Percentiles rank a stretch among this genome's conserved stretches.
Conservation (phyloP, 345 rosid species). For the Melaleuca alternifolia region DNA sequence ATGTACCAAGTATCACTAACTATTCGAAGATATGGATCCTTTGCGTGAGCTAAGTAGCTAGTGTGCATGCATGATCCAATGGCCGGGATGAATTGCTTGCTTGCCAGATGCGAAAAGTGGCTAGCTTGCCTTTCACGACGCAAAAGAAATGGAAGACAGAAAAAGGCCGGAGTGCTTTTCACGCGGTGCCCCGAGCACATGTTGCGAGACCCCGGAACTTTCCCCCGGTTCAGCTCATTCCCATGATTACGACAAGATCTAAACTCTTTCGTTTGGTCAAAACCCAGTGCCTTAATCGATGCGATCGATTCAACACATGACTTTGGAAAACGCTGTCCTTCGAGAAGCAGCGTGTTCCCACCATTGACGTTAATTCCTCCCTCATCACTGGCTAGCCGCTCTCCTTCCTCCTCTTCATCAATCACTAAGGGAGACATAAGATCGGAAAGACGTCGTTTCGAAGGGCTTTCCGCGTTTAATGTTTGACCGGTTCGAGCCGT, state of each 20-base stretch:
- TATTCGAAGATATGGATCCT: too few species aligned
- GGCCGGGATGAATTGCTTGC: too few species aligned
- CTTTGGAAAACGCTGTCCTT: neutral
- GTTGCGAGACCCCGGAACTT: neutral
- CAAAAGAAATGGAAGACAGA: too few species aligned
- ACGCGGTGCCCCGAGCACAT: neutral
- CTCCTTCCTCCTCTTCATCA: too few species aligned
- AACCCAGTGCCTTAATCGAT: neutral
- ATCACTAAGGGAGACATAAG: neutral
- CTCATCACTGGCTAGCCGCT: too few species aligned
- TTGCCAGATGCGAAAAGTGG: neutral
- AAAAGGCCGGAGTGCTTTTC: neutral
- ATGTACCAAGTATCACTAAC: too few species aligned
- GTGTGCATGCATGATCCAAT: too few species aligned
- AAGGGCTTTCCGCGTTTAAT: neutral
- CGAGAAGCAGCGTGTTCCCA: neutral
- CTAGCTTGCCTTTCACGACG: neutral
- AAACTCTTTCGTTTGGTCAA: neutral
- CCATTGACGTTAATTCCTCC: neutral
- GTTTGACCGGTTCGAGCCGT: neutral
- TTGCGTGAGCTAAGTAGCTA: too few species aligned
- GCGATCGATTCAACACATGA: neutral
- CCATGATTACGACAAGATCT: neutral
- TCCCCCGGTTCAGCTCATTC: neutral
- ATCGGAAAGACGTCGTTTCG: neutral